Evolutionary conservation across 352 stramenopile species (phyloP), one percentile per base, ranked within the genome.

Genomic region (Phytopythium kandeliae): DNA sequence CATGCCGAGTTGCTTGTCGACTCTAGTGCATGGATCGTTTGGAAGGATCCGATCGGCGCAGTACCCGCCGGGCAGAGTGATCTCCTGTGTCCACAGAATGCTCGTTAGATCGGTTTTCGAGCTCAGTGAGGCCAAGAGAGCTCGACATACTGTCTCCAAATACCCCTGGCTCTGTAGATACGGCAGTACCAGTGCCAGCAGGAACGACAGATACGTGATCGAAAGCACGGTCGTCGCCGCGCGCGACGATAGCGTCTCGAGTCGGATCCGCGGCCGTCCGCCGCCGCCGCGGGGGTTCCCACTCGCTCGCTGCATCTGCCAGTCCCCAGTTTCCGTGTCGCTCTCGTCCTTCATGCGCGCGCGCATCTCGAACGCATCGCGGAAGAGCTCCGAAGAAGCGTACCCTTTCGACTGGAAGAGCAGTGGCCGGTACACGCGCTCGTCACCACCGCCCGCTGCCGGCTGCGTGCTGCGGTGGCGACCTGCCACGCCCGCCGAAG

Each of bases 331-430:
- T 34, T 28, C 34, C 3, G 41, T 21, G 9, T n/a, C 47, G 33
- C 25, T 26, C 10, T 49, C 28, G 4, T 31, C 46, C 12, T 60
- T 38, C 48, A 92, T 71, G 7, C 80, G 78, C 54, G 64, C 66
- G 48, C 76, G 80, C 76, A 92, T 89, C 63, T 92, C 80, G 44
- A 80, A 92, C 21, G 67, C 74, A 62, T 94, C 83, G 21, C 72
- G 74, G 57, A 79, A 89, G 30, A 94, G 69, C 55, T 89, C 78
- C 2, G 83, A 94, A 8, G 78, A 90, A 51, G 80, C 77, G 44
- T 94, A 94, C 10, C 78, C 83, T 24, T 67, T 83, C 22, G 82
- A 88, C 21, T 86, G 60, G 65, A 93, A 93, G 28, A 93, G 64
- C 44, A 93, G 57, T 19, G 82, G 82, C 1, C 79, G 78, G 28